phyloP scores from a whole-genome alignment of 371 early-diverging fungal genomes.

The Lichtheimia hyalospora region DNA sequence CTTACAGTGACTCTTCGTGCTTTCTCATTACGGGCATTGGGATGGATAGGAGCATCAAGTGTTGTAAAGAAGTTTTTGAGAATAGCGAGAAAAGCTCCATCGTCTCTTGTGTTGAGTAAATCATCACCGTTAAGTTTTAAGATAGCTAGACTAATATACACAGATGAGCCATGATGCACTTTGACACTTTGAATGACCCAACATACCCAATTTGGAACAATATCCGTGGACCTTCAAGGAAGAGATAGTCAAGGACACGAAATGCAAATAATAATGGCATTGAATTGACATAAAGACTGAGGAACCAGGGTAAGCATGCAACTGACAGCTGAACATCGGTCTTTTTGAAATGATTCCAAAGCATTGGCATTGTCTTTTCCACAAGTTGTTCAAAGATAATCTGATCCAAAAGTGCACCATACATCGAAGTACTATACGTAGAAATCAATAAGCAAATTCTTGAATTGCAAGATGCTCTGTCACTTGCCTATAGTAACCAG shows the following conservation, averaged over 20 bases:
- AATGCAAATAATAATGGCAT: constrained; percentile 88
- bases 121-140: constrained; percentile 92
- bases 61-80: constrained; percentile 74
- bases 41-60: constrained; percentile 69
- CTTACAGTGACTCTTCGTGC: constrained; percentile 62
- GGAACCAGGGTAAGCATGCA: constrained; percentile 95
- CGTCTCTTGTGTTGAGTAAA: constrained; percentile 82
- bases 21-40: constrained; percentile 55
- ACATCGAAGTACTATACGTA: constrained; percentile 85
- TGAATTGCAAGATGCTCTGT: background rate
- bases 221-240: constrained; percentile 91
- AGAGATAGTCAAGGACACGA: constrained; percentile 91
- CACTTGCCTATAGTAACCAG: constrained; percentile 85
- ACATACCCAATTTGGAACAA: constrained; percentile 89
- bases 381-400: constrained; percentile 91
- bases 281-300: constrained; percentile 92
- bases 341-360: constrained; percentile 78
- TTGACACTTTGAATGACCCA: background rate
- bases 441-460: background rate
- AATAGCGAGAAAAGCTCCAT: constrained; percentile 87
- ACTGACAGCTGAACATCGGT: constrained; percentile 94
- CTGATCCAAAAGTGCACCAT: constrained; percentile 94
- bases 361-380: constrained; percentile 74
- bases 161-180: background rate
- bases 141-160: constrained; percentile 58